These are phyloP conservation scores for Rhododendron ovatum DNA, from an alignment of 148 eudicot genomes.

Conservation along the genomic window DNA sequence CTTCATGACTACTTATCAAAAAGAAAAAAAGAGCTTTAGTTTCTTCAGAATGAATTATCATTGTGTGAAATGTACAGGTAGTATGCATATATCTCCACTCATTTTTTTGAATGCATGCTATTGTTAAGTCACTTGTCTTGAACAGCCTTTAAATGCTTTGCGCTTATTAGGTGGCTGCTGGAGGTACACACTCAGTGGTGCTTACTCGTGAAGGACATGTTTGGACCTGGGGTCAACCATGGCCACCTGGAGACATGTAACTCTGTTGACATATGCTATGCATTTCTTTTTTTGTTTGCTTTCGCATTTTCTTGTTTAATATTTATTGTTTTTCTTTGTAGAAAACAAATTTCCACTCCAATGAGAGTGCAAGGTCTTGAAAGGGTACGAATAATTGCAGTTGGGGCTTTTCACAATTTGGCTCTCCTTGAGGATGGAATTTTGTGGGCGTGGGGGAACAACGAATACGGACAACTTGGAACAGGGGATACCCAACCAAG, in stretches of 20 bases:
- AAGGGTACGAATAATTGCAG: conserved; percentile 76
- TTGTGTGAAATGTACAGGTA: background rate
- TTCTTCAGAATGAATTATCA: background rate
- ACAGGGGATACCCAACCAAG: conserved; percentile 99
- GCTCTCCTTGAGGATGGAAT: conserved; percentile 88
- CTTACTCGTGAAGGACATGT: conserved; percentile 95
- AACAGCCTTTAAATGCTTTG: conserved; percentile 6
- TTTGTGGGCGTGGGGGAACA: conserved; percentile 96
- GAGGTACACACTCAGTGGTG: conserved; percentile 97
- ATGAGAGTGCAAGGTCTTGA: conserved; percentile 93
- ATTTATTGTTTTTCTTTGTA: conserved; percentile 21
- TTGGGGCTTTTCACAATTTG: conserved; percentile 96
- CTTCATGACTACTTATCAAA: background rate
- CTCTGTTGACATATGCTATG: conserved; percentile 1
- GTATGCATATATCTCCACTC: background rate
- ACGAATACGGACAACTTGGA: conserved; percentile 98
- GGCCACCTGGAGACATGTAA: conserved; percentile 99
- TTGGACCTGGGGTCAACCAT: conserved; percentile 99
- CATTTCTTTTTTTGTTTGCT: background rate
- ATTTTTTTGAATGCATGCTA: background rate
- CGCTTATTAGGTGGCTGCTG: conserved; percentile 86
- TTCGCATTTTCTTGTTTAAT: background rate
- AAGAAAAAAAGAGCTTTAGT: background rate
- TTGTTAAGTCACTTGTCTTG: background rate
- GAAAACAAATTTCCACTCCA: conserved; percentile 95